Conservation (phyloP, 305 asterid genomes). For the Solanum aculeatissimum region DNA sequence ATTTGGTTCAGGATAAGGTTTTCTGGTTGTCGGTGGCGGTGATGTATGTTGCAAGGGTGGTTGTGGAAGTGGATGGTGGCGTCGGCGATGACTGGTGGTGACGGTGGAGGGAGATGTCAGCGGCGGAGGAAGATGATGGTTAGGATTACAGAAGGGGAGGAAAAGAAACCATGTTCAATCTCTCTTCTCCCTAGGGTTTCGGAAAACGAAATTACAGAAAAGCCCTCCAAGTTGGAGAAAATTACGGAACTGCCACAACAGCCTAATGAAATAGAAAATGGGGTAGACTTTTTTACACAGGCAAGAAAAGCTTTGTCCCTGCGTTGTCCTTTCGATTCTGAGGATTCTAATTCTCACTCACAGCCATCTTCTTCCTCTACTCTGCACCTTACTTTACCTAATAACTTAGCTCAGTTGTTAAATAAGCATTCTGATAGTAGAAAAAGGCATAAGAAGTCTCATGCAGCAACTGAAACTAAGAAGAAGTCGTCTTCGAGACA, state of each 20-base stretch:
- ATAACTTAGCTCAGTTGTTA: constrained; percentile 53
- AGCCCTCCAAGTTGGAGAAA: constrained; percentile 36
- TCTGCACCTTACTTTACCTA: constrained; percentile 28
- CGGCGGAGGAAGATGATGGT: constrained; percentile 58
- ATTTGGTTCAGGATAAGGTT: background rate
- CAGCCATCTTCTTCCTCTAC: constrained; percentile 18
- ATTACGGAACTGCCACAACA: constrained; percentile 44
- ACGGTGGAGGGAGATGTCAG: constrained; percentile 42
- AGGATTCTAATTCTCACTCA: constrained; percentile 35
- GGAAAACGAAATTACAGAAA: constrained; percentile 33
- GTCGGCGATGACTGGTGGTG: constrained; percentile 49
- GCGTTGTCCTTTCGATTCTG: constrained; percentile 68
- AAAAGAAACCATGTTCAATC: constrained; percentile 38
- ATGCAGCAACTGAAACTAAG: constrained; percentile 54
- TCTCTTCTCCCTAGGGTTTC: constrained; percentile 7
- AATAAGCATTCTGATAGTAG: constrained; percentile 57
- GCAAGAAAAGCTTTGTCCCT: constrained; percentile 67
- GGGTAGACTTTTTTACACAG: constrained; percentile 55
- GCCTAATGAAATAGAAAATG: background rate
- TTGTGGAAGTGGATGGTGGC: constrained; percentile 38
- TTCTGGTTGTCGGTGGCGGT: constrained; percentile 19
- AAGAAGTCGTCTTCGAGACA: constrained; percentile 20
- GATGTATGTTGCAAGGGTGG: constrained; percentile 28
- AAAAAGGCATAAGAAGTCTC: constrained; percentile 74
- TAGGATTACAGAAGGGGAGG: constrained; percentile 22